phyloP scores from a whole-genome alignment of 176 grass and related monocot species.

The Hordeum marinum region DNA sequence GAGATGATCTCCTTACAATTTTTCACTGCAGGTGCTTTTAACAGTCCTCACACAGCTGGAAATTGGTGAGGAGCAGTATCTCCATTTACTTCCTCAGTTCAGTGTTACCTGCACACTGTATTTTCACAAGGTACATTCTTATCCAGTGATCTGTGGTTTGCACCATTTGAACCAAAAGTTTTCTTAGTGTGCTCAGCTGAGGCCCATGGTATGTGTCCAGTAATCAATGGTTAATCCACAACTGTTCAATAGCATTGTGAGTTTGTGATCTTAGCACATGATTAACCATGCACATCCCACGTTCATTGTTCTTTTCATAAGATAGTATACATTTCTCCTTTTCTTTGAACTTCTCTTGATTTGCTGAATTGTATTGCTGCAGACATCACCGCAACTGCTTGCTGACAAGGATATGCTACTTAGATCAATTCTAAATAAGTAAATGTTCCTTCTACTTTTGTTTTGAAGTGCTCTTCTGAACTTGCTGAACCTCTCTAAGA shows the following conservation, averaged over 20 bases:
- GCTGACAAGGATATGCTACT: conserved; percentile 70
- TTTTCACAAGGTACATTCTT: conserved; percentile 81
- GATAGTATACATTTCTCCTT: conserved; percentile 1
- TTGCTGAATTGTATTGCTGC: conserved; percentile 28
- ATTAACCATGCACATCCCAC: background rate
- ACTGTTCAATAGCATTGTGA: background rate
- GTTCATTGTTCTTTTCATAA: conserved; percentile 9
- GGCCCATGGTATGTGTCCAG: background rate
- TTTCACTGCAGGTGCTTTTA: conserved; percentile 62
- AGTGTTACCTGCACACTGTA: conserved; percentile 81
- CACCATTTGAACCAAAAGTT: background rate
- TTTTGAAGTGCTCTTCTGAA: background rate
- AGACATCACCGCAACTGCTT: conserved; percentile 75
- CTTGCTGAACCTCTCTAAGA: background rate
- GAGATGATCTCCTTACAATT: background rate
- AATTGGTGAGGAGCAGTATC: conserved; percentile 86
- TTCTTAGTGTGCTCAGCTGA: background rate
- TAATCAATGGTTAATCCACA: background rate
- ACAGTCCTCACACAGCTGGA: conserved; percentile 90
- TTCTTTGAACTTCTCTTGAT: conserved; percentile 15
- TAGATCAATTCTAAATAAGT: conserved; percentile 74
- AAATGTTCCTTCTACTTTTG: background rate
- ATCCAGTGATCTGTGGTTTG: background rate
- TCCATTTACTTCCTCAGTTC: conserved; percentile 77
- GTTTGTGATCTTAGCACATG: background rate